Base-by-base conservation (phyloP, 192 early-diverging fungal species). In the Lunasporangiospora selenospora region DNA sequence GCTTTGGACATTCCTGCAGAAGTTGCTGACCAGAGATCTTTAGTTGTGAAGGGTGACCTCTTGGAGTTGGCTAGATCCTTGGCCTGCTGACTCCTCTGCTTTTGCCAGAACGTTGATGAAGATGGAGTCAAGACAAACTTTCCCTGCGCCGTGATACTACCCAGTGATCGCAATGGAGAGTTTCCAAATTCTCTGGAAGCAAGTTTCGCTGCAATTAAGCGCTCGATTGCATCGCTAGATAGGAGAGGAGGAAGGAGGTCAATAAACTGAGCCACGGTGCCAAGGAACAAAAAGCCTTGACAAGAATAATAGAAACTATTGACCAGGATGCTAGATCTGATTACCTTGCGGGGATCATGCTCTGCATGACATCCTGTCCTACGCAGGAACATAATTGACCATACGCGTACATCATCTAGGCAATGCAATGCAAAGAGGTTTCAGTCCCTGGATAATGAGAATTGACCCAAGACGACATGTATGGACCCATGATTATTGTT, bases 391-490 rank as follows among this genome's bases (percentile, higher is more conserved):
- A 84, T 9, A 87, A 70, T 44, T 77, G 77, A 0, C 79, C 82
- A 54, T 87, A 84, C 8, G 85, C 81, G 56, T 80, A 87, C 27
- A 87, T 77, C 81, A 84, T 87, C 81, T 85, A 56, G 9, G n/a
- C 9, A 23, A 24, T 19, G 9, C 18, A 47, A 47, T 10, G 26
- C n/a, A n/a, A n/a, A n/a, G n/a, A n/a, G n/a, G n/a, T n/a, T n/a
- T n/a, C n/a, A n/a, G n/a, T n/a, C n/a, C n/a, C n/a, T n/a, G n/a
- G n/a, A n/a, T n/a, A n/a, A n/a, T n/a, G n/a, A n/a, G n/a, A n/a
- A n/a, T n/a, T n/a, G n/a, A n/a, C n/a, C n/a, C n/a, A n/a, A n/a
- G n/a, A n/a, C n/a, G n/a, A n/a, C n/a, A n/a, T n/a, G n/a, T n/a
- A n/a, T n/a, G n/a, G n/a, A n/a, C n/a, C n/a, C n/a, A n/a, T n/a